phyloP scores from a whole-genome alignment of 345 rosid genomes.

The Eucalyptus brandiana region DNA sequence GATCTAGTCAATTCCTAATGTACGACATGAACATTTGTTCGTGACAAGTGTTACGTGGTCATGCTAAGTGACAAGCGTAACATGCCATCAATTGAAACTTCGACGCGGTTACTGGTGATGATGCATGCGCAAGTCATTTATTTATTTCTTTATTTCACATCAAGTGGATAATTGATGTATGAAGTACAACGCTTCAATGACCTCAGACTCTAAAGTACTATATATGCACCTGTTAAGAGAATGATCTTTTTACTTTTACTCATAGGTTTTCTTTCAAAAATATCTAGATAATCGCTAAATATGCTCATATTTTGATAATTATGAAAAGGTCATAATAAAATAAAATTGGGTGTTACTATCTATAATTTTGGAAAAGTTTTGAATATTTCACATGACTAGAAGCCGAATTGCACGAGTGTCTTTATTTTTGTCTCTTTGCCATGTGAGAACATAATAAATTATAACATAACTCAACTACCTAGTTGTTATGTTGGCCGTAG shows the following conservation, averaged over 20 bases:
- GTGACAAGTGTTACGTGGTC: background rate
- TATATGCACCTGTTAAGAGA: background rate
- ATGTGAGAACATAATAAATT: background rate
- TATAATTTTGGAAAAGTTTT: background rate
- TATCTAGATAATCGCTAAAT: background rate
- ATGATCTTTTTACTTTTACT: background rate
- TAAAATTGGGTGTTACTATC: fast-evolving
- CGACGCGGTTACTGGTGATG: background rate
- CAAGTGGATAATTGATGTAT: background rate
- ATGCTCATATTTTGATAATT: background rate
- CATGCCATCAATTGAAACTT: background rate
- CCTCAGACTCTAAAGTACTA: background rate
- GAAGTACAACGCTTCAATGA: background rate
- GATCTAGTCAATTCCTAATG: background rate
- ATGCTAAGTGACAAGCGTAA: background rate
- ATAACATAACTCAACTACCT: too few relatives aligned
- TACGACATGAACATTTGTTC: background rate
- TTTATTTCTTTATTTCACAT: background rate
- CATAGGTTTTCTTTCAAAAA: background rate
- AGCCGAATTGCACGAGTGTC: background rate
- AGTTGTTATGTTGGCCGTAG: too few relatives aligned
- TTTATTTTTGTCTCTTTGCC: background rate
- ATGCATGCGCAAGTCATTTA: background rate
- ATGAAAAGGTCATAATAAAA: background rate
- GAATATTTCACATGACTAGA: background rate